Conservation (phyloP, 1,284 basidiomycete genomes). For the Boletellus deceptivus region DNA sequence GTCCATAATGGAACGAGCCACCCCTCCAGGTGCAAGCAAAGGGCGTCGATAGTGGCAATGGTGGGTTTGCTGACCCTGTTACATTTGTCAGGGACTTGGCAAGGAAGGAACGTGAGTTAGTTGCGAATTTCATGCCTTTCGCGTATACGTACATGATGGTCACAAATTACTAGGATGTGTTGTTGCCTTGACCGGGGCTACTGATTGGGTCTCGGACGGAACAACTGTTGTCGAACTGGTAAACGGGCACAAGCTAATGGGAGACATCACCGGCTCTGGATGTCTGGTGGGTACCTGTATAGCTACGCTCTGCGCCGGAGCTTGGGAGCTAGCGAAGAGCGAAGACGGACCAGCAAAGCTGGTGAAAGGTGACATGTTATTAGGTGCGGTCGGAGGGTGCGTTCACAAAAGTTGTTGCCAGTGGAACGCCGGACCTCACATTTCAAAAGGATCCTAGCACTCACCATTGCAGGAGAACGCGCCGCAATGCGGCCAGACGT, state of each 20-base stretch:
- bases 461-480: conserved; percentile 83
- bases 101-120: conserved; percentile 65
- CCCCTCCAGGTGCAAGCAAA: conserved; percentile 58
- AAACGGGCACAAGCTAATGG: conserved; percentile 80
- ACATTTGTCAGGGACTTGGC: conserved; percentile 73
- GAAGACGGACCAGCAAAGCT: conserved; percentile 40
- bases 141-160: background rate
- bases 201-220: conserved; percentile 89
- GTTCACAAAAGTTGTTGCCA: conserved; percentile 17
- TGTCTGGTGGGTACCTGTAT: conserved; percentile 84
- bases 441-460: conserved; percentile 63
- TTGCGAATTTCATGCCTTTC: background rate
- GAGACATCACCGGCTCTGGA: conserved; percentile 85
- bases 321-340: conserved; percentile 38
- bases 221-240: conserved; percentile 59
- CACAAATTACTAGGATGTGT: conserved; percentile 60
- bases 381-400: conserved; percentile 76
- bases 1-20: background rate
- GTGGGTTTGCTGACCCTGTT: conserved; percentile 74
- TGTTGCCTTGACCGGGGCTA: conserved; percentile 79
- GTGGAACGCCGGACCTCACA: conserved; percentile 8
- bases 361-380: conserved; percentile 70
- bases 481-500: conserved; percentile 73
- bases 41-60: conserved; percentile 86
- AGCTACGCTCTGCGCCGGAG: conserved; percentile 76